These are phyloP conservation scores for Kwoniella dendrophila DNA, from an alignment of 768 basidiomycete species.

Conservation along the genomic window DNA sequence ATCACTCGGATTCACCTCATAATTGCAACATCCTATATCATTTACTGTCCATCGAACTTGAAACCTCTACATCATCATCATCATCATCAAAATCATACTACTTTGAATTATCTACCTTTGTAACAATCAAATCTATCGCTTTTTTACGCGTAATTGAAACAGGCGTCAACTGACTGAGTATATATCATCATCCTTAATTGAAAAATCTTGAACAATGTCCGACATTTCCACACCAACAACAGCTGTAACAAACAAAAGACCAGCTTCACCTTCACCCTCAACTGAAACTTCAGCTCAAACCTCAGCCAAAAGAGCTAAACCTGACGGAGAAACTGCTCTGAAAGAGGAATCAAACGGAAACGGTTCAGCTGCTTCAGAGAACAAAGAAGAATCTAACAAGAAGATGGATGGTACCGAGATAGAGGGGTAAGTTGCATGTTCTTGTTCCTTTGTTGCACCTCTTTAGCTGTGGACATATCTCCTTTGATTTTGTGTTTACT, in stretches of 20 bases:
- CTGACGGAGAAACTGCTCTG: slow-evolving; percentile 20
- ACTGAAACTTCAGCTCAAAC: slow-evolving; percentile 7
- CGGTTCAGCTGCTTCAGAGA: too few species aligned
- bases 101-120: too few species aligned
- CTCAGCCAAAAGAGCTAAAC: slow-evolving; percentile 22
- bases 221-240: slow-evolving; percentile 18
- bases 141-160: not conserved
- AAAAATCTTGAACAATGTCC: slow-evolving; percentile 24
- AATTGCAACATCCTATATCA: too few species aligned
- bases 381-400: slow-evolving; percentile 17
- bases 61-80: too few species aligned
- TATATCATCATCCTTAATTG: not conserved
- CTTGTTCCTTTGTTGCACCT: not conserved
- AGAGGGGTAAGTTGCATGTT: slow-evolving; percentile 36
- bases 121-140: not conserved
- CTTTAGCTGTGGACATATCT: too few species aligned
- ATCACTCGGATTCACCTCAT: too few species aligned
- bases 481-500: not conserved
- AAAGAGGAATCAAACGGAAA: slow-evolving; percentile 19
- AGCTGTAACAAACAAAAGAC: slow-evolving; percentile 21
- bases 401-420: slow-evolving; percentile 45
- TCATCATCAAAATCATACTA: not conserved
- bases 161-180: not conserved
- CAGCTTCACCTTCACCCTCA: slow-evolving; percentile 22
- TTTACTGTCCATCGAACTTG: too few species aligned